Base-by-base conservation (phyloP, 345 rosid species). In the Odontarrhena argentea region DNA sequence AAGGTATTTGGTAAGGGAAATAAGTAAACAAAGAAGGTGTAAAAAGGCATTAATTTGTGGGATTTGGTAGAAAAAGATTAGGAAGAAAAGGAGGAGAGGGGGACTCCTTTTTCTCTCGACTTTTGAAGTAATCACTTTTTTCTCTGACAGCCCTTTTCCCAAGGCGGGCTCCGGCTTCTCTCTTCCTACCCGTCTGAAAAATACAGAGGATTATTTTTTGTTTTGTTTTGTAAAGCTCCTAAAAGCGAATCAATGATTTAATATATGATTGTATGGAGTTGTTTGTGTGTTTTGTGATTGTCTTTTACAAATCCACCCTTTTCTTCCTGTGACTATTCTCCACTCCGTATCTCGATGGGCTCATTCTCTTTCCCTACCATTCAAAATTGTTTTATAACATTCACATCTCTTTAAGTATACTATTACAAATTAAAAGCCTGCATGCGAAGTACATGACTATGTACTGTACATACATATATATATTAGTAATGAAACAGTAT, bases 241-340 rank as follows among this genome's bases (percentile, higher is more conserved):
- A 73, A 73, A 73, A 65, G 77, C 22, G 43, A 52, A 58, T 53
- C 77, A 74, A 61, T 74, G 64, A 74, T 67, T 44, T 54, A 74
- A 53, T 47, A 55, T 53, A 66, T 74, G 56, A 68, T 74, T 68
- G 63, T 46, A 2, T 1, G 55, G 30, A 40, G 13, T n/a, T 65
- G 25, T 64, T 55, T 36, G 57, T 69, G 11, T 47, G 25, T 22
- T 45, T 18, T 56, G 48, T 61, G 41, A 26, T 74, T 68, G 78
- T 62, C 74, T 18, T 74, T 68, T 74, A 34, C 26, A 68, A 55
- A 68, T 18, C 34, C 36, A 56, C 60, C 53, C 36, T 68, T 74
- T 62, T 55, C 74, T 48, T 74, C 65, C 7, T 67, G 69, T 61
- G 77, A 60, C 14, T 53, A 65, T 48, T 49, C 76, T 43, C 53